Base-by-base conservation (phyloP, 257 asterid genomes). In the Gynochthodes officinalis region DNA sequence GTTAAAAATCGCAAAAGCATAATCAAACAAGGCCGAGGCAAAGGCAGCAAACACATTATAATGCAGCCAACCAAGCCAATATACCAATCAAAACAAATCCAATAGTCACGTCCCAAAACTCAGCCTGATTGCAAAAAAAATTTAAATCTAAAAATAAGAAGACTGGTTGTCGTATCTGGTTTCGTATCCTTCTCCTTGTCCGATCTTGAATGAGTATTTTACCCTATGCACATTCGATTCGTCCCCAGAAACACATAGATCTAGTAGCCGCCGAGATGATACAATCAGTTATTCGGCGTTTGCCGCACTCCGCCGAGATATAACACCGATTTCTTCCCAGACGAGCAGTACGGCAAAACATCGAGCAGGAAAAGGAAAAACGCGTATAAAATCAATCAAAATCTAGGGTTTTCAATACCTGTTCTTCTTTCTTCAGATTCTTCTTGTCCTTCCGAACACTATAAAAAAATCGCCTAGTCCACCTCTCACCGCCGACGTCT, bases 201-300 rank as follows among this genome's bases (percentile, higher is more conserved):
- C 76, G 86, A 83, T 81, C 87, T 74, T 70, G 42, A 74, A 69
- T 79, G 59, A 52, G 60, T 53, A 65, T 61, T 80, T 78, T 75
- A 80, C 79, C 82, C 81, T 54, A 73, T 32, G 49, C 63, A 76
- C 67, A 62, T 28, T 4, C 71, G 52, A 62, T 28, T 4, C 71
- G 52, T 42, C 75, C 49, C 77, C 81, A 12, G 46, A 65, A 65
- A 76, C 73, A 23, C 80, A 70, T 81, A 82, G 84, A 86, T 84
- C 87, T 82, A 73, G 66, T 4, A 46, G 42, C 73, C 76, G 48
- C 76, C 63, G 46, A 30, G 61, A 62, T 19, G 28, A 67, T 27
- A 63, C 30, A 64, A 39, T 15, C 39, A 64, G 50, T 40, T 60
- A 37, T 48, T 57, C 63, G 73, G 64, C 74, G 48, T n/a, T 53